Conservation (phyloP, 2,329 filamentous ascomycete genomes). For the Cordyceps javanica region DNA sequence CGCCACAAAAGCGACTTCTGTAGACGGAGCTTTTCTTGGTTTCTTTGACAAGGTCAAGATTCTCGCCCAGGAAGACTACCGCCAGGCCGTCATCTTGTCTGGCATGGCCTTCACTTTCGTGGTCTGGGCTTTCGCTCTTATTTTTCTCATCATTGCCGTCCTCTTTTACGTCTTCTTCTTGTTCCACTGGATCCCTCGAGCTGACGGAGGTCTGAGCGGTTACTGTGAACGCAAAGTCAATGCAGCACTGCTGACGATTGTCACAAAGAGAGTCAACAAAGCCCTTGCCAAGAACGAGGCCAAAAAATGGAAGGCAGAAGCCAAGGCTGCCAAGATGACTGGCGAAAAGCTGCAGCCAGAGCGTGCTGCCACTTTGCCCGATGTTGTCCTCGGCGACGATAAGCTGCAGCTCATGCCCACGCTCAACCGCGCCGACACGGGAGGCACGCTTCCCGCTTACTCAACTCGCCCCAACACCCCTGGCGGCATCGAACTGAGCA, state of each 20-base stretch:
- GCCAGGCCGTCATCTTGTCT: conserved; percentile 75
- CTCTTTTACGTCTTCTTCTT: conserved; percentile 84
- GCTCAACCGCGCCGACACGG: conserved; percentile 54
- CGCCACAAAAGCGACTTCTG: conserved; percentile 42
- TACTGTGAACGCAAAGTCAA: conserved; percentile 95
- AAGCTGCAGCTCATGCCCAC: conserved; percentile 53
- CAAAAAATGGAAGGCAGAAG: conserved; percentile 46
- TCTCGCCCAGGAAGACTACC: conserved; percentile 66
- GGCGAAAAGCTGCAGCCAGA: conserved; percentile 44
- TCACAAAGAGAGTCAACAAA: conserved; percentile 80
- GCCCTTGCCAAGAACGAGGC: conserved; percentile 74
- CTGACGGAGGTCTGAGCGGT: conserved; percentile 71
- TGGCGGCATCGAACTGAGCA: conserved; percentile 45
- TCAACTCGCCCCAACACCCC: conserved; percentile 53
- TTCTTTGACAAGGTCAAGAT: conserved; percentile 79
- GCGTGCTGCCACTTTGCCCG: conserved; percentile 63
- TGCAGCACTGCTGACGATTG: conserved; percentile 74
- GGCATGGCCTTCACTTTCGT: conserved; percentile 90
- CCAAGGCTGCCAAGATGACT: conserved; percentile 46
- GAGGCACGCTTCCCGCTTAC: conserved; percentile 56
- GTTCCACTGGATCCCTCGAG: conserved; percentile 81
- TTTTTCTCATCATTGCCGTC: conserved; percentile 68
- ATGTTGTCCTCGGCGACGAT: conserved; percentile 35
- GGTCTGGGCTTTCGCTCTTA: conserved; percentile 77
- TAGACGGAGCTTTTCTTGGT: conserved; percentile 59